Conservation (phyloP, 176 grass and related monocot species). For the Thalia dealbata region DNA sequence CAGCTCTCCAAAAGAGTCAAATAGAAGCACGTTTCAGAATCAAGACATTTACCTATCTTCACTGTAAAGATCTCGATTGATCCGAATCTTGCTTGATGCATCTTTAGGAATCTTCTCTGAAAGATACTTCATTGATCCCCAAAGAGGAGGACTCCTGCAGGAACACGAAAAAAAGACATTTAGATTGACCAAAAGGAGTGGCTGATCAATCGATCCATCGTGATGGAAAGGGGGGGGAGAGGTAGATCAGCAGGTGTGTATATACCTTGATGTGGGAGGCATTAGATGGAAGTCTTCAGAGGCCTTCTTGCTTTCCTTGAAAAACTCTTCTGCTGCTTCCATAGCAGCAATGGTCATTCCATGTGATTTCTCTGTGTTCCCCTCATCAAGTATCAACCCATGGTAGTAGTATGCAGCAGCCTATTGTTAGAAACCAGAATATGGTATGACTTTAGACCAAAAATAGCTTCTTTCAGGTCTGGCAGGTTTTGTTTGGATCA, state of each 20-base stretch:
- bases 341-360: conserved; percentile 76
- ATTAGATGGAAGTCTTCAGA: conserved; percentile 57
- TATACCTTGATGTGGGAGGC: conserved; percentile 77
- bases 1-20: too few species aligned
- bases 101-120: conserved; percentile 92
- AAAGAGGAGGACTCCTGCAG: conserved; percentile 66
- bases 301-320: conserved; percentile 79
- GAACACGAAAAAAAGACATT: too few species aligned
- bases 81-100: conserved; percentile 74
- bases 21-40: background rate
- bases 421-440: conserved; percentile 25
- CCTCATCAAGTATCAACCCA: conserved; percentile 94
- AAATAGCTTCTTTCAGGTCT: too few species aligned
- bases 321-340: conserved; percentile 77
- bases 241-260: background rate
- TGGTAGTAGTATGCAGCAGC: conserved; percentile 98
- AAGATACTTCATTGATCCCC: conserved; percentile 79
- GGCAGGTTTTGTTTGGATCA: too few species aligned
- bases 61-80: conserved; percentile 84
- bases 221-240: background rate
- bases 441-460: background rate
- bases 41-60: conserved; percentile 55
- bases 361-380: conserved; percentile 96
- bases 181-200: too few species aligned
- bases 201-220: background rate